Evolutionary conservation across 2,329 filamentous ascomycete species (phyloP).

Genomic region (Talaromyces islandicus): DNA sequence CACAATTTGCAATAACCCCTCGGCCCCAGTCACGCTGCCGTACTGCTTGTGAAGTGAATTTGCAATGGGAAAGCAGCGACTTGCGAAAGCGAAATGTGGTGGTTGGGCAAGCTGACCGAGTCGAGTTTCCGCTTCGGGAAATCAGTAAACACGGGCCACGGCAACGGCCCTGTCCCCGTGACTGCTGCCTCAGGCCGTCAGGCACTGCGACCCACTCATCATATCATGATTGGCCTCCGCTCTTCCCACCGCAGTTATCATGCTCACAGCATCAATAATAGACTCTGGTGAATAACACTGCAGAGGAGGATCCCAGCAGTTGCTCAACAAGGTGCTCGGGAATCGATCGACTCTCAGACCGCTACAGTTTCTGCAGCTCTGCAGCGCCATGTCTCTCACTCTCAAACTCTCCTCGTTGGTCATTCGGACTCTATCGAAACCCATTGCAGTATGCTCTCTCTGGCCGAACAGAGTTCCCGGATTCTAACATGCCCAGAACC

Average conservation of each 20-base stretch:
- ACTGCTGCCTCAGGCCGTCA: conserved; percentile 6
- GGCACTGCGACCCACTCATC: not conserved
- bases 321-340: not conserved
- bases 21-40: not conserved
- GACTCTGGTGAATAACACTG: not conserved
- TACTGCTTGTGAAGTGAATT: not conserved
- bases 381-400: conserved; percentile 52
- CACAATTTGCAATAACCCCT: not conserved
- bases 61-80: not conserved
- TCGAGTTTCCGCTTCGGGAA: conserved; percentile 25
- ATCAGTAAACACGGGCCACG: conserved; percentile 33
- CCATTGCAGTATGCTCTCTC: conserved; percentile 53
- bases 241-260: not conserved
- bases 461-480: not conserved
- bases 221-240: not conserved
- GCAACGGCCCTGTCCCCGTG: conserved; percentile 12
- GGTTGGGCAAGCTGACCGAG: conserved; percentile 3
- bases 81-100: not conserved
- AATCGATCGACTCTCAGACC: not conserved
- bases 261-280: too few relatives aligned
- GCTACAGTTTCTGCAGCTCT: not conserved
- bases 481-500: conserved; percentile 47
- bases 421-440: conserved; percentile 62
- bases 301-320: not conserved
- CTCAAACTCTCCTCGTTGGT: conserved; percentile 61